Conservation (phyloP, 768 basidiomycete genomes). For the Chalciporus chontae region DNA sequence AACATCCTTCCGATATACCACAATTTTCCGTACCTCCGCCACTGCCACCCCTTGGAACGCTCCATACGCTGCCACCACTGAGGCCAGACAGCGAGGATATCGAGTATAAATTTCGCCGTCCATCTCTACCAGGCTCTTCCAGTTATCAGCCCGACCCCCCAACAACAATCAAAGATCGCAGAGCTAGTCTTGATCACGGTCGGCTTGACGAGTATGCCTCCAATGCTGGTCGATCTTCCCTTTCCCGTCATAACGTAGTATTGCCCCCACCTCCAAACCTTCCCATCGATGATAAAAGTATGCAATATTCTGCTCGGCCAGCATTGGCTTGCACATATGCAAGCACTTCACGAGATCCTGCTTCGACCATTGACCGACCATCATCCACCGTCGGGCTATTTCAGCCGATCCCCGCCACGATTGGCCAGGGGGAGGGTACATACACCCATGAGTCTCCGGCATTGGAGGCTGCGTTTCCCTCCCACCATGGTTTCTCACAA, state of each 20-base stretch:
- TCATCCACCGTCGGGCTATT: conserved; percentile 17
- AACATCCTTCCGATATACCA: conserved; percentile 21
- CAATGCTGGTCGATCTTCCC: neutral
- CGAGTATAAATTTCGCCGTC: conserved; percentile 32
- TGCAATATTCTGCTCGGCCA: conserved; percentile 11
- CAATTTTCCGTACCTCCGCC: conserved; percentile 28
- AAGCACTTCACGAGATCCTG: conserved; percentile 17
- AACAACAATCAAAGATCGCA: conserved; percentile 11
- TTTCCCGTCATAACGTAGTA: conserved; percentile 3
- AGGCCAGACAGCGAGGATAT: conserved; percentile 22
- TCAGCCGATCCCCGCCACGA: conserved; percentile 3
- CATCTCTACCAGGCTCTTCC: conserved; percentile 23
- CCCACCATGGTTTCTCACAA: conserved; percentile 15
- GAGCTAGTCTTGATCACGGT: conserved; percentile 11
- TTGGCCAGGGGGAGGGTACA: conserved; percentile 6
- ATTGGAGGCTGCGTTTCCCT: conserved; percentile 1
- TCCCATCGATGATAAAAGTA: conserved; percentile 10
- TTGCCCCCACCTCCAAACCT: neutral
- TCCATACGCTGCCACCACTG: conserved; percentile 27
- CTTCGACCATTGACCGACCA: conserved; percentile 16
- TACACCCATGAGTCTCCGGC: conserved; percentile 11
- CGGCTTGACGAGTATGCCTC: conserved; percentile 13
- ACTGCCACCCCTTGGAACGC: conserved; percentile 18
- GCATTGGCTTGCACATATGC: conserved; percentile 16
- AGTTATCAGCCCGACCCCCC: conserved; percentile 7